Evolutionary conservation across 805 yeast species (phyloP), one percentile per base, ranked within the genome.

Genomic region (Cyberlindnera subsufficiens): DNA sequence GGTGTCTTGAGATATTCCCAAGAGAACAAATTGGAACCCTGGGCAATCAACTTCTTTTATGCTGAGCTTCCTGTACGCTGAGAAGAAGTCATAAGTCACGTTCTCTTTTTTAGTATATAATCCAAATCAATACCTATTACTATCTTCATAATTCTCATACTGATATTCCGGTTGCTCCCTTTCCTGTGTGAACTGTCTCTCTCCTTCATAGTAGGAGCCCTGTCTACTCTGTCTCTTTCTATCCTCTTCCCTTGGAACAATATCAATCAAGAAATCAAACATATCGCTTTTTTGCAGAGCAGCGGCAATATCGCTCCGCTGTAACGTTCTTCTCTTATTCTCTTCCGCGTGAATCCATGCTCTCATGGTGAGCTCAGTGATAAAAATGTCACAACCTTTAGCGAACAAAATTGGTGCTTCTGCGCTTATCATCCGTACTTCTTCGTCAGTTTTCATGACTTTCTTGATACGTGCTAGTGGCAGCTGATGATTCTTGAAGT

Each of bases 281-380:
- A 93, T 91, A 61, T 93, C 99, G 32, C 90, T 79, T 60, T 88
- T 88, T 51, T 89, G 93, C 44, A 95, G 69, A 1, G 99, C 99
- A 15, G 93, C 93, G 2, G 96, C 96, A 49, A 93, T 89, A 59
- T 93, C 99, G 1, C 88, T 80, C 57, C 89, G 86, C 62, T 93
- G 99, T 45, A 93, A 68, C 5, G 99, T 93, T 47, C 99, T 69
- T 52, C 99, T 76, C 60, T 93, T 93, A 67, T 87, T 87, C 57
- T 88, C 96, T 63, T 93, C 98, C 3, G 98, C 96, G 56, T 90
- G 96, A 48, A 93, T 88, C 99, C 99, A 93, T 7, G 99, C 97
- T 45, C 99, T 74, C 96, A 93, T 90, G 13, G 99, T 90, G 42
- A 93, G 69, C 62, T 93, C 99, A 1, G 99, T 90, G 53, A 93